Evolutionary conservation across 257 asterid species (phyloP).

Genomic region (Catharanthus roseus): DNA sequence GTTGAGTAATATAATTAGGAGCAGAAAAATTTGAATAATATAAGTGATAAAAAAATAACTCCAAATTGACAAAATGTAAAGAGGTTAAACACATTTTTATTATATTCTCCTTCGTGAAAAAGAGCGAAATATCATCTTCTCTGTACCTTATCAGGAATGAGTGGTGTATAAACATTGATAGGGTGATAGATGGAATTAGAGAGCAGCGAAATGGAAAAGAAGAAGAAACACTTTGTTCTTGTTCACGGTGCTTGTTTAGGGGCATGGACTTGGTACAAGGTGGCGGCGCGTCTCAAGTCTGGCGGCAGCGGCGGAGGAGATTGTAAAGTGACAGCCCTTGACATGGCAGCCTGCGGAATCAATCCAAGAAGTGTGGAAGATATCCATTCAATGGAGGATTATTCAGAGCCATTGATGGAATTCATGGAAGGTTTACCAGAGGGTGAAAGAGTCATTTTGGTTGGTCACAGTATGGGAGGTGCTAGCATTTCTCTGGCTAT

Average conservation of each 20-base stretch:
- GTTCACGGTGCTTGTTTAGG: constrained; percentile 6
- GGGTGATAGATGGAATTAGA: too few relatives aligned
- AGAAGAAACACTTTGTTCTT: constrained; percentile 9
- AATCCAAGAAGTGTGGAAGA: constrained; percentile 3
- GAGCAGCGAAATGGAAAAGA: neutral
- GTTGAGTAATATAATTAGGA: too few relatives aligned
- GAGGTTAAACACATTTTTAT: too few relatives aligned
- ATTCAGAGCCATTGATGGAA: constrained; percentile 11
- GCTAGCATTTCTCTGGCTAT: constrained; percentile 11
- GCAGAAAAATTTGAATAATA: too few relatives aligned
- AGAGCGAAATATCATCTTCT: too few relatives aligned
- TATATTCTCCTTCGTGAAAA: too few relatives aligned
- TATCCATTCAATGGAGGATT: neutral
- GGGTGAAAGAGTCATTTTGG: constrained; percentile 8
- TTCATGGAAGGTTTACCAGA: constrained; percentile 17
- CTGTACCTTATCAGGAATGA: too few relatives aligned
- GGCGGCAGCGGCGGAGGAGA: too few relatives aligned
- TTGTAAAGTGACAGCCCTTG: constrained; percentile 21
- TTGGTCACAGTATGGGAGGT: constrained; percentile 18
- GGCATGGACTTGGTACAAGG: constrained; percentile 13
- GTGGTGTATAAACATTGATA: too few relatives aligned
- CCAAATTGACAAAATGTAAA: too few relatives aligned
- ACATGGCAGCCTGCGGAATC: constrained; percentile 17
- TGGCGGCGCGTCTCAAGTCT: neutral
- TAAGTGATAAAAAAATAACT: too few relatives aligned